Evolutionary conservation across 768 basidiomycete species (phyloP).

Genomic region (Russula abietina): DNA sequence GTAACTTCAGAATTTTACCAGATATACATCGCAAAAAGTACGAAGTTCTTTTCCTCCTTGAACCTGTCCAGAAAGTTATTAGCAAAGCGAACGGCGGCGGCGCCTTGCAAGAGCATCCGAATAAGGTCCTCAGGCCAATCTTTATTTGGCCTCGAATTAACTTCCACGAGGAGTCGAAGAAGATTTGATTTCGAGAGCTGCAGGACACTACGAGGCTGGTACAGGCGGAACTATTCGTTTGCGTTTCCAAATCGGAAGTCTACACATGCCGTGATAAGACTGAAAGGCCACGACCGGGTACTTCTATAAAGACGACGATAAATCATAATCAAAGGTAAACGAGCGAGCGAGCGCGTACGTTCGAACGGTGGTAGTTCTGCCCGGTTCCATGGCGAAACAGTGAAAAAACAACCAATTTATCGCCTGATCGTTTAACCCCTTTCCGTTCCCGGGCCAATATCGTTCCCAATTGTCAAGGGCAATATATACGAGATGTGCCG

Average conservation of each 20-base stretch:
- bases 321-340: background rate
- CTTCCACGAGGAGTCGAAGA: background rate
- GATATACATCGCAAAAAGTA: background rate
- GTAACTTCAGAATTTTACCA: background rate
- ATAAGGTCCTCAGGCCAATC: no score
- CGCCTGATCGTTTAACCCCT: no score
- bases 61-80: background rate
- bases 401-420: no score
- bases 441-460: no score
- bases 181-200: background rate
- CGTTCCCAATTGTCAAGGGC: no score
- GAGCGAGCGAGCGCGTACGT: background rate
- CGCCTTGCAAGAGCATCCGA: no score
- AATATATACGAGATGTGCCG: no score
- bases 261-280: background rate
- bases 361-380: background rate
- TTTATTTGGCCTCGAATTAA: background rate
- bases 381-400: no score
- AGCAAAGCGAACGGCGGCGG: background rate
- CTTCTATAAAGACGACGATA: background rate
- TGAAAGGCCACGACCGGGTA: background rate
- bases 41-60: no score
- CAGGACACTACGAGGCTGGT: background rate
- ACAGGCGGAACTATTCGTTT: background rate
- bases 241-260: accelerated